A percentile compares a stretch with the other conserved stretches of the same genome.
Evolutionary conservation across 1,139 yeast genomes (phyloP).

Genomic region (Hansenula sp.): DNA sequence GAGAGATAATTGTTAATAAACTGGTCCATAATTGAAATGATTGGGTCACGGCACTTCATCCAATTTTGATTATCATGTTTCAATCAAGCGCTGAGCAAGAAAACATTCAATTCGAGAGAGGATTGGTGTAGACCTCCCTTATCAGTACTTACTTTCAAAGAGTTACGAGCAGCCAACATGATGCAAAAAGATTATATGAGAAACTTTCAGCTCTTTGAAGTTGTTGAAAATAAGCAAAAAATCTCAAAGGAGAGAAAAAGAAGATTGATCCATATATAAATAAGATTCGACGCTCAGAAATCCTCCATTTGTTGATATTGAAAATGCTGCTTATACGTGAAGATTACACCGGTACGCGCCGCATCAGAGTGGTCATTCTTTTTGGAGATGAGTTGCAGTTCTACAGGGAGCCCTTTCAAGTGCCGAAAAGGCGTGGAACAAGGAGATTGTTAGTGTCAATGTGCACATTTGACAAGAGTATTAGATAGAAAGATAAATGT

Average conservation of each 20-base stretch:
- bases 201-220: background rate
- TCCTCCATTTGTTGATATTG: conserved; percentile 1
- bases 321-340: conserved; percentile 5
- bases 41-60: background rate
- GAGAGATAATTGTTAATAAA: background rate
- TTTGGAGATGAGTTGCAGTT: conserved; percentile 13
- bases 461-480: too few species aligned
- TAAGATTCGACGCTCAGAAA: background rate
- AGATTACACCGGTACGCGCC: conserved; percentile 6
- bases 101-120: background rate
- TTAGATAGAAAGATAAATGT: too few species aligned
- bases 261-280: conserved; percentile 20
- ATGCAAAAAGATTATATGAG: conserved; percentile 1
- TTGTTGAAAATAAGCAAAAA: conserved; percentile 2
- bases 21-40: background rate
- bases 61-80: background rate
- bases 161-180: conserved; percentile 37
- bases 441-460: background rate
- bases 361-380: conserved; percentile 18
- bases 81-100: background rate
- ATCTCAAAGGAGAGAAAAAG: conserved; percentile 11
- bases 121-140: conserved; percentile 1
- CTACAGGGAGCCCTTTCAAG: conserved; percentile 3
- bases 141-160: conserved; percentile 22
- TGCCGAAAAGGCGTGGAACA: background rate